These are phyloP conservation scores for Aspergillus pseudotamarii DNA, from an alignment of 2,329 filamentous ascomycete species.

Conservation along the genomic window DNA sequence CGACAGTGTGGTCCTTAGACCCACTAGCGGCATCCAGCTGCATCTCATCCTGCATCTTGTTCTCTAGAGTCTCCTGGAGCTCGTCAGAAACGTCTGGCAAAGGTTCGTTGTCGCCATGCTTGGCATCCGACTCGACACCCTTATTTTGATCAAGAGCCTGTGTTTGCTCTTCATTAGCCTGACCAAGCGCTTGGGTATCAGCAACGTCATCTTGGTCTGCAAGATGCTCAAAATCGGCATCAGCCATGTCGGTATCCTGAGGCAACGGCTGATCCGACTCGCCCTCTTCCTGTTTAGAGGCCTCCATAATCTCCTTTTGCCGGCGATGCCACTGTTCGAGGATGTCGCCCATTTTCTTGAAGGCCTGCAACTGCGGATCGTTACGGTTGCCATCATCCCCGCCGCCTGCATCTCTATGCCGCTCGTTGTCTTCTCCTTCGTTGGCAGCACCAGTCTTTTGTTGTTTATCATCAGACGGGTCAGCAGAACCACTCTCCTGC, in stretches of 20 bases:
- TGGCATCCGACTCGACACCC: slow-evolving; percentile 72
- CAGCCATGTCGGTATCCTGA: slow-evolving; percentile 69
- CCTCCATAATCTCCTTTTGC: slow-evolving; percentile 76
- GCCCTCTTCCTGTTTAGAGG: slow-evolving; percentile 56
- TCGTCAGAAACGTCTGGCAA: slow-evolving; percentile 57
- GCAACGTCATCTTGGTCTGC: slow-evolving; percentile 77
- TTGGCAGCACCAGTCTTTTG: slow-evolving; percentile 47
- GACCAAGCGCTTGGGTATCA: slow-evolving; percentile 91
- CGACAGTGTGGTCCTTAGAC: slow-evolving; percentile 44
- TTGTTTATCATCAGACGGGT: slow-evolving; percentile 51
- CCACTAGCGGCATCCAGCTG: slow-evolving; percentile 38
- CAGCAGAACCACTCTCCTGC: slow-evolving; percentile 46
- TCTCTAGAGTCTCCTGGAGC: slow-evolving; percentile 39
- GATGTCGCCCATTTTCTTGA: slow-evolving; percentile 92
- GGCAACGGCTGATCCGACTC: slow-evolving; percentile 52
- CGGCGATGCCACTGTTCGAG: slow-evolving; percentile 91
- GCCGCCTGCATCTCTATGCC: slow-evolving; percentile 40
- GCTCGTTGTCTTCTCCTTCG: slow-evolving; percentile 42
- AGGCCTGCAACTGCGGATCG: slow-evolving; percentile 65
- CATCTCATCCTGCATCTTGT: slow-evolving; percentile 54
- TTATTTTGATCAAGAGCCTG: slow-evolving; percentile 84
- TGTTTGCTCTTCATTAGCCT: slow-evolving; percentile 83
- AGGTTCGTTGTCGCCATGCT: slow-evolving; percentile 57
- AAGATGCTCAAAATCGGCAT: slow-evolving; percentile 91
- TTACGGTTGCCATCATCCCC: slow-evolving; percentile 38